Conservation (phyloP, 2,329 filamentous ascomycete species). For the Apiospora hydei region DNA sequence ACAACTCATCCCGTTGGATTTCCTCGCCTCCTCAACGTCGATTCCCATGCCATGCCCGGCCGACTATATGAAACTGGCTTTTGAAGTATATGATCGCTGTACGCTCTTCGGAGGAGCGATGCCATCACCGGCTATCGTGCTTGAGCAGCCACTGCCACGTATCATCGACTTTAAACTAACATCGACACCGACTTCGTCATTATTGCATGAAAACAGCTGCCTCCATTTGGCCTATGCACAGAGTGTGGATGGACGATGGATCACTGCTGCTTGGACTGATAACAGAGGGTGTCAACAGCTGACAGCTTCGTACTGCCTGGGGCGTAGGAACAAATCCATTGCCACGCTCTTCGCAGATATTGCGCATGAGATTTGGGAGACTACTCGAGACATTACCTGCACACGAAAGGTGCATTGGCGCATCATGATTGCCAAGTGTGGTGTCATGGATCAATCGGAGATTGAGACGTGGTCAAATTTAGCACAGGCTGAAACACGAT, state of each 20-base stretch:
- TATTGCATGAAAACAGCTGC: slow-evolving; percentile 80
- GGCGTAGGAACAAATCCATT: slow-evolving; percentile 61
- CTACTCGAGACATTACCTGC: slow-evolving; percentile 76
- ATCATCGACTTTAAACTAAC: slow-evolving; percentile 78
- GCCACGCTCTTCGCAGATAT: slow-evolving; percentile 66
- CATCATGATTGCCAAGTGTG: slow-evolving; percentile 75
- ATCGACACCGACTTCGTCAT: slow-evolving; percentile 71
- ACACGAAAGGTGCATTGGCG: slow-evolving; percentile 78
- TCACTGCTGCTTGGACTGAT: slow-evolving; percentile 83
- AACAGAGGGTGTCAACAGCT: slow-evolving; percentile 77
- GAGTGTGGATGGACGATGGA: slow-evolving; percentile 79
- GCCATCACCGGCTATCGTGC: slow-evolving; percentile 73
- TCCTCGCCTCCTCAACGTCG: slow-evolving; percentile 69
- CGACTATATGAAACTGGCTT: slow-evolving; percentile 68
- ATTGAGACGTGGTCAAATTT: slow-evolving; percentile 65
- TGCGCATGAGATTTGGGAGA: slow-evolving; percentile 80
- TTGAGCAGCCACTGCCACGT: slow-evolving; percentile 74
- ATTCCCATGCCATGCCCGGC: slow-evolving; percentile 68
- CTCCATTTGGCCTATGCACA: slow-evolving; percentile 82
- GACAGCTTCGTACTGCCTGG: slow-evolving; percentile 75
- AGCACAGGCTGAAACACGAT: slow-evolving; percentile 58
- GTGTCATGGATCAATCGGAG: slow-evolving; percentile 72
- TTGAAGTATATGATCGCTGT: slow-evolving; percentile 82
- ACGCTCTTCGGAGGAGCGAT: slow-evolving; percentile 62
- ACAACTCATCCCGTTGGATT: slow-evolving; percentile 74